phyloP scores from a whole-genome alignment of 371 early-diverging fungal species.

The Mycotypha africana region DNA sequence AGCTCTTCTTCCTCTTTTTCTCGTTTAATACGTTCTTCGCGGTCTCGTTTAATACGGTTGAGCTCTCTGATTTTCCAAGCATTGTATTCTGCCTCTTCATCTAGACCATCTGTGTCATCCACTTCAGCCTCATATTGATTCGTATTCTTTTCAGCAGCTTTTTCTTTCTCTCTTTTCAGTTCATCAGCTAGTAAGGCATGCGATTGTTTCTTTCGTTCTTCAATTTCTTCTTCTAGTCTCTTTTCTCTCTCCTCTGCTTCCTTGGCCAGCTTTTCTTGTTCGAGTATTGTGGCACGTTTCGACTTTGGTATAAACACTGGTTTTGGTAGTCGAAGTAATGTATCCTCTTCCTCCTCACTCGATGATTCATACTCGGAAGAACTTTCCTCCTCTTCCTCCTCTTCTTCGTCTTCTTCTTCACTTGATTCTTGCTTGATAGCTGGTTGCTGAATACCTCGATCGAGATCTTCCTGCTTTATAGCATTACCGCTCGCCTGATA shows the following conservation, averaged over 20 bases:
- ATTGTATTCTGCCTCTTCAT: conserved; percentile 83
- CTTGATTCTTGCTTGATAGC: conserved; percentile 7
- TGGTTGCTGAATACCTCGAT: conserved; percentile 14
- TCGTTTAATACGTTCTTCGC: conserved; percentile 68
- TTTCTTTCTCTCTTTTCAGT: conserved; percentile 41
- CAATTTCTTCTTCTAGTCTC: conserved; percentile 46
- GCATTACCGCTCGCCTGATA: too few species aligned
- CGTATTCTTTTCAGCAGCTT: conserved; percentile 23
- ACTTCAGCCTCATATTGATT: conserved; percentile 41
- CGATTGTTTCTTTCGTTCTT: conserved; percentile 69
- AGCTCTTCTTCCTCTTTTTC: conserved; percentile 76
- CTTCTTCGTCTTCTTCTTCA: conserved; percentile 30
- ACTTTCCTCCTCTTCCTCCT: conserved; percentile 43
- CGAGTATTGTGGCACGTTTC: conserved; percentile 61
- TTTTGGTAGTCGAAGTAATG: conserved; percentile 51
- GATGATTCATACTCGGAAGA: conserved; percentile 67
- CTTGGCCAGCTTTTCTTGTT: conserved; percentile 54
- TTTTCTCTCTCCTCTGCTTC: conserved; percentile 57
- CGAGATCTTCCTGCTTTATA: conserved; percentile 14
- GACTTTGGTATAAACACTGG: conserved; percentile 86
- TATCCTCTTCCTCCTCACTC: conserved; percentile 48
- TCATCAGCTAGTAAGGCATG: conserved; percentile 72
- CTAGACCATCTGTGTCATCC: conserved; percentile 89
- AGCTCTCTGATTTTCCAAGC: conserved; percentile 94
- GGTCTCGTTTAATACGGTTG: conserved; percentile 82